phyloP scores from a whole-genome alignment of 371 early-diverging fungal species.

The Zychaea mexicana region DNA sequence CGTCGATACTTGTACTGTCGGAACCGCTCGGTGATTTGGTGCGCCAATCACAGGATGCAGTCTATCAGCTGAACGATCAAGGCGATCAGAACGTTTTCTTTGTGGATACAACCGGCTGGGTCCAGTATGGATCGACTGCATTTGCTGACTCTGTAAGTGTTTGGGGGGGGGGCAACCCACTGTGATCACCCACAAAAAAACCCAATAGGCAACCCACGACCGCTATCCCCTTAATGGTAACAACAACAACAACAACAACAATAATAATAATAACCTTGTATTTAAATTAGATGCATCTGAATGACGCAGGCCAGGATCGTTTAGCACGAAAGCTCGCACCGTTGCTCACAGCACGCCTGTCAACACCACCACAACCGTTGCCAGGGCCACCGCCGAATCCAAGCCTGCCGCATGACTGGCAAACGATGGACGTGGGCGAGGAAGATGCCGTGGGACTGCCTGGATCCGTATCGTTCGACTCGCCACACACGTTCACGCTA shows the following conservation, averaged over 20 bases:
- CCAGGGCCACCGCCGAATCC: slow-evolving; percentile 47
- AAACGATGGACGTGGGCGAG: slow-evolving; percentile 48
- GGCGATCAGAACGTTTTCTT: slow-evolving; percentile 39
- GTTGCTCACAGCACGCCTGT: slow-evolving; percentile 30
- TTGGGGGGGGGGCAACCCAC: no score
- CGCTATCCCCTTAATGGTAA: background rate
- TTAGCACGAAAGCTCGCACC: slow-evolving; percentile 39
- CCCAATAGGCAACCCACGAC: no score
- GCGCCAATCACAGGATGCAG: slow-evolving; percentile 41
- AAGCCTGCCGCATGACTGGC: slow-evolving; percentile 46
- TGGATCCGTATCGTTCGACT: slow-evolving; percentile 48
- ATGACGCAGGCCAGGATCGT: slow-evolving; percentile 38
- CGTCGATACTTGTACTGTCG: slow-evolving; percentile 37
- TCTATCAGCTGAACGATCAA: slow-evolving; percentile 23
- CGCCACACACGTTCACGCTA: slow-evolving; percentile 39
- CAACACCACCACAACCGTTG: slow-evolving; percentile 32
- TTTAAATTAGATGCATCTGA: slow-evolving; percentile 33
- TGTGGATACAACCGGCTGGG: slow-evolving; percentile 46
- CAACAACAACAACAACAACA: no score
- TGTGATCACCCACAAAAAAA: no score
- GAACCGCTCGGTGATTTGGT: slow-evolving; percentile 45
- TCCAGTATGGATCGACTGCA: slow-evolving; percentile 31
- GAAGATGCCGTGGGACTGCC: slow-evolving; percentile 39
- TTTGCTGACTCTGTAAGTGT: slow-evolving; percentile 31
- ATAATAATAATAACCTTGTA: no score